phyloP scores from a whole-genome alignment of 257 asterid genomes.

The Jasminum sambac region DNA sequence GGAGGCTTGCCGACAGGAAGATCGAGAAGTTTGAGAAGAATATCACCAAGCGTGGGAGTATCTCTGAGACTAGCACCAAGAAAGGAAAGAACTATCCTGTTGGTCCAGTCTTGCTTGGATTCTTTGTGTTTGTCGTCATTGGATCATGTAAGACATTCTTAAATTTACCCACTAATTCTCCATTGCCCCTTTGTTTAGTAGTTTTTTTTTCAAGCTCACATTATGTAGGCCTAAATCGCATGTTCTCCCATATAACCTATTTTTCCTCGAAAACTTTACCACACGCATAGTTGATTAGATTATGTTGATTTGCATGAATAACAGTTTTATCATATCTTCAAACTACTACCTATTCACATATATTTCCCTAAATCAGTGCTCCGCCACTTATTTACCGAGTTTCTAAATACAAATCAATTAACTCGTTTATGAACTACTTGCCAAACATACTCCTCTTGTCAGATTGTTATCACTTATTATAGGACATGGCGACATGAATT shows the following conservation, averaged over 20 bases:
- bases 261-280: too few species aligned
- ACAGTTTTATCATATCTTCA: too few species aligned
- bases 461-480: neutral
- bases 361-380: too few species aligned
- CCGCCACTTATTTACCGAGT: too few species aligned
- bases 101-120: slow-evolving; percentile 92
- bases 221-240: too few species aligned
- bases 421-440: neutral
- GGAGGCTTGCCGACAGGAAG: slow-evolving; percentile 89
- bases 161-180: neutral
- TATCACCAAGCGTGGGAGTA: slow-evolving; percentile 78
- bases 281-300: too few species aligned
- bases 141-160: slow-evolving; percentile 73
- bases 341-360: too few species aligned
- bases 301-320: too few species aligned
- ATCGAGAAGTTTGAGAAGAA: slow-evolving; percentile 88
- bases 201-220: too few species aligned
- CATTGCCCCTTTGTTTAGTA: neutral
- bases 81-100: slow-evolving; percentile 78
- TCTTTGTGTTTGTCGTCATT: slow-evolving; percentile 87
- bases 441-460: too few species aligned
- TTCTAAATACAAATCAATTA: too few species aligned
- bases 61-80: slow-evolving; percentile 72
- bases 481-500: neutral
- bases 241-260: too few species aligned